Percentiles rank a stretch among this genome's conserved stretches.
phyloP scores from a whole-genome alignment of 352 stramenopile species.

The Pythium phragmiticola region DNA sequence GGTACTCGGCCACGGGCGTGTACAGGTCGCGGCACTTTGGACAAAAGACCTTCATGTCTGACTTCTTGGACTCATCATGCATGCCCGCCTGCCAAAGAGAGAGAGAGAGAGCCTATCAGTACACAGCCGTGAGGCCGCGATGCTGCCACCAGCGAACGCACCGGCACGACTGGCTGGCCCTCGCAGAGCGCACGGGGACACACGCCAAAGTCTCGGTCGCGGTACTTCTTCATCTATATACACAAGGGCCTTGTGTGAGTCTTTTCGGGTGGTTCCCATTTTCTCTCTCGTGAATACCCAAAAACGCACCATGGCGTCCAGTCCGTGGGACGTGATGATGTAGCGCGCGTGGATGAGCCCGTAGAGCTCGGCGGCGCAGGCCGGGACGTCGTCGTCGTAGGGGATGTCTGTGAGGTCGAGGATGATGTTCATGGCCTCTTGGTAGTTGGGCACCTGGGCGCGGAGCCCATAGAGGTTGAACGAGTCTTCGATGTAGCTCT shows the following conservation, averaged over 20 bases:
- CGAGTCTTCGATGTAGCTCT: constrained; percentile 93
- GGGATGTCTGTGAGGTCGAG: constrained; percentile 90
- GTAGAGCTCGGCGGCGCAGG: constrained; percentile 88
- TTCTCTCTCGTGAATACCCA: no score
- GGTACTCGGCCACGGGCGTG: constrained; percentile 80
- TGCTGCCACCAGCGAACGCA: constrained; percentile 26
- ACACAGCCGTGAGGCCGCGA: not conserved
- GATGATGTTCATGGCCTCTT: constrained; percentile 92
- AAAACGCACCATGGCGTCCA: constrained; percentile 79
- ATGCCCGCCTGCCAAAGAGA: constrained; percentile 55
- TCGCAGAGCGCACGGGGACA: constrained; percentile 85
- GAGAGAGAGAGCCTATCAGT: not conserved
- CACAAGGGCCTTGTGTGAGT: not conserved
- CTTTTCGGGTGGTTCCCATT: not conserved
- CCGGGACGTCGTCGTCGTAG: constrained; percentile 86
- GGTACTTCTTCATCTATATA: constrained; percentile 85
- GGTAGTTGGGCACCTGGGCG: constrained; percentile 88
- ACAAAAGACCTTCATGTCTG: constrained; percentile 90
- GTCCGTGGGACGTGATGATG: constrained; percentile 86
- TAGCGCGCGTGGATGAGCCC: constrained; percentile 88
- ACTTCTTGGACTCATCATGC: constrained; percentile 89
- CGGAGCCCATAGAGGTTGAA: constrained; percentile 93
- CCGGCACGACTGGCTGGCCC: constrained; percentile 78
- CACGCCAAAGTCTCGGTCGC: constrained; percentile 85
- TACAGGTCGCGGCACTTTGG: constrained; percentile 89